phyloP scores from a whole-genome alignment of 208 protist species.

The Trypanosoma grayi region DNA sequence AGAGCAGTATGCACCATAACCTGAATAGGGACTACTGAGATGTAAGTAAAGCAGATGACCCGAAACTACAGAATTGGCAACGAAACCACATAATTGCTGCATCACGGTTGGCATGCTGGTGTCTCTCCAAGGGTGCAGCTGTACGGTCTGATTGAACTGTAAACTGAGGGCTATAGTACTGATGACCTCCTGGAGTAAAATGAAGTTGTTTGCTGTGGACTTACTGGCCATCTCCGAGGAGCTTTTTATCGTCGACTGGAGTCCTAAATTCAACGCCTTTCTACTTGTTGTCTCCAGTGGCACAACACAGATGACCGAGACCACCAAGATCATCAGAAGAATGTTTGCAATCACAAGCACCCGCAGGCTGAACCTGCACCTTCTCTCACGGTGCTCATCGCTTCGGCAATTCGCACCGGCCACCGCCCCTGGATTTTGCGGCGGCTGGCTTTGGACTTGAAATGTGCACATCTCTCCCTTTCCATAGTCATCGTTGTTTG shows the following conservation, averaged over 20 bases:
- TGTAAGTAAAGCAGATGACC: constrained; percentile 42
- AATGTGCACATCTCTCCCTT: background rate
- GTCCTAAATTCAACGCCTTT: constrained; percentile 22
- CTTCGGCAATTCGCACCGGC: background rate
- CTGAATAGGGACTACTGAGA: constrained; percentile 44
- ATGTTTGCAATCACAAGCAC: constrained; percentile 28
- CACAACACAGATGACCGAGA: constrained; percentile 36
- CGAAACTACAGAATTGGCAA: background rate
- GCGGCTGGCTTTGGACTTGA: too few relatives aligned
- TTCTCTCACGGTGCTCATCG: background rate
- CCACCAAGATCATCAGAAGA: constrained; percentile 29
- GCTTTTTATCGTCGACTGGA: constrained; percentile 19
- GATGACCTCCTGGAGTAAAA: constrained; percentile 30
- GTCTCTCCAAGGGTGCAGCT: constrained; percentile 30
- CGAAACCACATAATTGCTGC: constrained; percentile 39
- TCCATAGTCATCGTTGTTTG: background rate
- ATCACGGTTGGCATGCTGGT: constrained; percentile 44
- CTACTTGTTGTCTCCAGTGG: constrained; percentile 35
- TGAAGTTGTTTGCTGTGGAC: constrained; percentile 26
- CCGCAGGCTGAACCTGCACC: constrained; percentile 22
- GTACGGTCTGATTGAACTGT: constrained; percentile 13
- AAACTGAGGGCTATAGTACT: constrained; percentile 19
- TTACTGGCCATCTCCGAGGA: constrained; percentile 25
- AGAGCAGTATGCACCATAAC: constrained; percentile 67
- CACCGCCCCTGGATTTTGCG: background rate